A percentile compares a stretch with the other conserved stretches of the same genome.
phyloP scores from a whole-genome alignment of 306 rosid species.

The Clitoria ternatea region DNA sequence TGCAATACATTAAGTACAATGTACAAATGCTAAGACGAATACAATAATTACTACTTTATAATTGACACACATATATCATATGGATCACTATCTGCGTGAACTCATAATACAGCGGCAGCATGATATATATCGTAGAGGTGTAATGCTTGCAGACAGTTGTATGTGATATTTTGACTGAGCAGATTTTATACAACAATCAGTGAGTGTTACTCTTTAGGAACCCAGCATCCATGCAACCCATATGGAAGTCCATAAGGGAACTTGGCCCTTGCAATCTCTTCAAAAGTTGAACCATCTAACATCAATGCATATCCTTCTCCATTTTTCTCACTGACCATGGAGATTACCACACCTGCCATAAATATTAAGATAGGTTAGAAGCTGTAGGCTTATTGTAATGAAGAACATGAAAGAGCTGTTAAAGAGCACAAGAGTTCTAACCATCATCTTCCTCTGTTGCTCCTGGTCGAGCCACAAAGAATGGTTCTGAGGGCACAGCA shows the following conservation, averaged over 20 bases:
- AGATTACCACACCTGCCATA: slow-evolving; percentile 77
- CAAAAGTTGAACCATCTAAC: slow-evolving; percentile 73
- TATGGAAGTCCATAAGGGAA: slow-evolving; percentile 93
- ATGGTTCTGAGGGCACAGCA: slow-evolving; percentile 84
- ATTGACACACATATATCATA: neutral
- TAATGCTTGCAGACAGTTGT: slow-evolving; percentile 12
- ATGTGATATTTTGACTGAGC: neutral
- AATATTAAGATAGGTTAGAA: neutral
- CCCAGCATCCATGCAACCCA: slow-evolving; percentile 98
- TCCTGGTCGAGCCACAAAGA: slow-evolving; percentile 85
- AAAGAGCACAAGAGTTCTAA: slow-evolving; percentile 17
- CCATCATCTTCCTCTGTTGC: slow-evolving; percentile 95
- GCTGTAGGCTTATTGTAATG: neutral
- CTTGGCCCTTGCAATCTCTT: slow-evolving; percentile 92
- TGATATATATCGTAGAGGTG: neutral
- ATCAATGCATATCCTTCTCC: slow-evolving; percentile 79
- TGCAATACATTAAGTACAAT: neutral
- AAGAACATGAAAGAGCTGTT: neutral
- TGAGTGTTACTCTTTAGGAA: slow-evolving; percentile 42
- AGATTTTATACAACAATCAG: neutral
- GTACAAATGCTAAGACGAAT: neutral
- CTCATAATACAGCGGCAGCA: neutral
- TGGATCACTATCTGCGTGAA: slow-evolving; percentile 2
- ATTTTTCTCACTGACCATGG: slow-evolving; percentile 70
- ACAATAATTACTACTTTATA: slow-evolving; percentile 4